phyloP scores from a whole-genome alignment of 768 basidiomycete genomes.

The Tephrocybe sp. region DNA sequence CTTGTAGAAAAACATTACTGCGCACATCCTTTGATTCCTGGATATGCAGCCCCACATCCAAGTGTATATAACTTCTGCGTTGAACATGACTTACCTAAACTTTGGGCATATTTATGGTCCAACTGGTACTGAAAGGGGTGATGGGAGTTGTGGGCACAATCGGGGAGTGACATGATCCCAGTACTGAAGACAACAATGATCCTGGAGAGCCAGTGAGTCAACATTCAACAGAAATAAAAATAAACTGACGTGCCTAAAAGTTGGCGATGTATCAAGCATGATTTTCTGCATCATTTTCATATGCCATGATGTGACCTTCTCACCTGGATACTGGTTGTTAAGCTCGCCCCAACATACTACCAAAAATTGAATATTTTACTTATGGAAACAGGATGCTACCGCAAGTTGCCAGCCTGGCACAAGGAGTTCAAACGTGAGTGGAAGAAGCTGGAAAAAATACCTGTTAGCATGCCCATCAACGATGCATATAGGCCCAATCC shows the following conservation, averaged over 20 bases:
- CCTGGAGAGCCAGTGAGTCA: slow-evolving; percentile 25
- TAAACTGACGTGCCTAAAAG: neutral
- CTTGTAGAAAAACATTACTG: too few species aligned
- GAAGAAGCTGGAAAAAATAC: slow-evolving; percentile 13
- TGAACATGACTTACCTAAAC: neutral
- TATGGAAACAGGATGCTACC: neutral
- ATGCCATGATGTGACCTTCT: neutral
- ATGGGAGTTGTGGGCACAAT: slow-evolving; percentile 28
- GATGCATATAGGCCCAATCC: slow-evolving; percentile 17
- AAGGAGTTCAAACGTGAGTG: slow-evolving; percentile 18
- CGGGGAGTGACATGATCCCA: too few species aligned
- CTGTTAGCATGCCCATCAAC: slow-evolving; percentile 17
- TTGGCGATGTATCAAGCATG: too few species aligned
- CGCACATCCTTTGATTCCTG: too few species aligned
- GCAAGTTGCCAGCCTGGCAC: slow-evolving; percentile 14
- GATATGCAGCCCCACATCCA: slow-evolving; percentile 11
- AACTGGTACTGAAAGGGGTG: slow-evolving; percentile 22
- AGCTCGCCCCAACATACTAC: too few species aligned
- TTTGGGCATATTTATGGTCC: slow-evolving; percentile 19
- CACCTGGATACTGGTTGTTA: too few species aligned
- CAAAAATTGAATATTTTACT: too few species aligned
- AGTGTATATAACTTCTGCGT: neutral
- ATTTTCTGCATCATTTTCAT: too few species aligned
- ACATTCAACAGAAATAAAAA: neutral
- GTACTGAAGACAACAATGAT: slow-evolving; percentile 27